Base-by-base conservation (phyloP, 2,329 filamentous ascomycete genomes). In the Fusarium staphyleae region DNA sequence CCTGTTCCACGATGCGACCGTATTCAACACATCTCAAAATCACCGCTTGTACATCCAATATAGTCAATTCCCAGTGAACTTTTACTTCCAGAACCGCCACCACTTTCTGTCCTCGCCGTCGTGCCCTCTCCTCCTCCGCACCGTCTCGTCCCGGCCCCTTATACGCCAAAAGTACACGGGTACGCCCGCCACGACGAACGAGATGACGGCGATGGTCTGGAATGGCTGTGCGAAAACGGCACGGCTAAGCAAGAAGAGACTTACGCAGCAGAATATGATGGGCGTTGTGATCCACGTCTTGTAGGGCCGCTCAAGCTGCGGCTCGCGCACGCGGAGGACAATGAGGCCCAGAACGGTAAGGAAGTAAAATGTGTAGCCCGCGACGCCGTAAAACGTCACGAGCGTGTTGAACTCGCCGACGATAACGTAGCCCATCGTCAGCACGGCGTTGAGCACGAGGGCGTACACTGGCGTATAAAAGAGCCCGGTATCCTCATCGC, bases 251-350 rank as follows among this genome's bases (percentile, higher is more conserved):
- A 99, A 74, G 70, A 99, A 99, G 61, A 99, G 74, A 71, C 91
- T 96, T 32, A 99, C 95, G 70, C 95, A 99, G 81, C 95, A 99
- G 72, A 99, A 99, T 50, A 97, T 93, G 62, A 99, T 93, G 10
- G 95, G 95, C 3, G 95, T 99, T 1, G 88, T 89, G 69, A 99
- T 96, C 95, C 93, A 99, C 3, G 93, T 96, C 72, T 87, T 88
- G 75, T 99, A 99, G 1, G 95, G 93, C 19, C 95, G 79, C 72
- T 97, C 92, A 37, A 99, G 81, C 57, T 87, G 81, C 4, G 95
- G 95, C 73, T 99, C 95, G 57, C 84, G 84, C 24, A 98, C 91
- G 24, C 95, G 83, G 57, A 99, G 80, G 45, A 99, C 84, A 58
- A 99, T 97, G 41, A 99, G 81, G 1, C 95, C 95, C 0, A 99